Base-by-base conservation (phyloP, 106 monocot species). In the Dendrobium huoshanense region DNA sequence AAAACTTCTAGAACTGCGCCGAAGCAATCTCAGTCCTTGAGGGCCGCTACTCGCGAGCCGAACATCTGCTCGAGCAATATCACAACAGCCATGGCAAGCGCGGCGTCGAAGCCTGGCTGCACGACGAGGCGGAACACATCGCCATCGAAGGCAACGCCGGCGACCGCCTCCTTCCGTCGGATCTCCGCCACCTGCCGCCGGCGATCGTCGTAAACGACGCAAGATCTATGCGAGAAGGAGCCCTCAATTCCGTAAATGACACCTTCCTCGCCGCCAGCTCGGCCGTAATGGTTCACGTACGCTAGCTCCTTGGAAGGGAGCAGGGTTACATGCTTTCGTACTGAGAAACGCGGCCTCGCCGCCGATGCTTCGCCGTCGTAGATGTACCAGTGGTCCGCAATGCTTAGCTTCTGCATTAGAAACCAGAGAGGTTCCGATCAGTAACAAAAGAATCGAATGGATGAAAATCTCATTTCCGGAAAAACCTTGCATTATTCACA, bases 111-210 rank as follows among this genome's bases (percentile, higher is more conserved):
- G 55, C 77, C 83, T 5, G 89, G 81, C 72, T 85, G 73, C 17
- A 87, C 92, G 1, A 89, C 83, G 1, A 92, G 84, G 47, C 85
- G 80, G 80, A 92, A 92, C 58, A 92, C 90, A 29, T 92, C 92
- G 41, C 49, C 79, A 19, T 89, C 90, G 70, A 92, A 82, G 5
- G 73, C 59, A 13, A 83, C 91, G 0, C 91, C 91, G 15, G 74
- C 77, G 27, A 18, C 76, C 10, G 42, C 33, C 55, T 88, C 92
- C 79, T 90, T 92, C 70, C 82, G n/a, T 31, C 73, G 40, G 25
- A 93, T 80, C 87, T 90, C 88, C 42, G 81, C 93, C 48, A 90
- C 82, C 24, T 31, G 64, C 61, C 77, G 40, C 67, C 77, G 86
- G 41, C 44, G 11, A 18, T 47, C 82, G 75, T 88, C 85, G 79